Evolutionary conservation across 2,329 filamentous ascomycete species (phyloP).

Genomic region (Pseudocercospora musae): DNA sequence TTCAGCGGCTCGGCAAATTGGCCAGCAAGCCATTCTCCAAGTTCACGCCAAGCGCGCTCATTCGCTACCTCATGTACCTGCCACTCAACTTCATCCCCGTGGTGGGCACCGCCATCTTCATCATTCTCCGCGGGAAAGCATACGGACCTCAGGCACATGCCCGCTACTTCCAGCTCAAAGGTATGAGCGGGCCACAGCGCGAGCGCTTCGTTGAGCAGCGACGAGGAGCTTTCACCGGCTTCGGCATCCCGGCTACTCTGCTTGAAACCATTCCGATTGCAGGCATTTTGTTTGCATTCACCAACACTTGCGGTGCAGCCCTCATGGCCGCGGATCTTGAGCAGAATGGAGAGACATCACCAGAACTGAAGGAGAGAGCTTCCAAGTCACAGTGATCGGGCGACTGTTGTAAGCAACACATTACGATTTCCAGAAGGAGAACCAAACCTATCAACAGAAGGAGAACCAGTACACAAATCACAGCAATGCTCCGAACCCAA

Average conservation of each 20-base stretch:
- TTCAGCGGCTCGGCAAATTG: slow-evolving; percentile 57
- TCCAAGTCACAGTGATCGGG: slow-evolving; percentile 1
- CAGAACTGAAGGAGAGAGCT: slow-evolving; percentile 33
- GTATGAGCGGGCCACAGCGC: slow-evolving; percentile 65
- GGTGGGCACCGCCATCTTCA: slow-evolving; percentile 77
- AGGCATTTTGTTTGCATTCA: slow-evolving; percentile 83
- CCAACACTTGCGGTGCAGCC: slow-evolving; percentile 86
- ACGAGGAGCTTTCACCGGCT: slow-evolving; percentile 72
- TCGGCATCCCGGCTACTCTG: slow-evolving; percentile 75
- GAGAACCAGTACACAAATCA: neutral
- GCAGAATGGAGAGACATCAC: slow-evolving; percentile 31
- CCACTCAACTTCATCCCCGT: slow-evolving; percentile 92
- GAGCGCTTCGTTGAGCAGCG: slow-evolving; percentile 68
- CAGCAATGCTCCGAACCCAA: neutral
- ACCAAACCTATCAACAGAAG: neutral
- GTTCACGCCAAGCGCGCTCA: slow-evolving; percentile 56
- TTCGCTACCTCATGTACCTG: slow-evolving; percentile 79
- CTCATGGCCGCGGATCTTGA: slow-evolving; percentile 76
- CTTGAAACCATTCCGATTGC: slow-evolving; percentile 80
- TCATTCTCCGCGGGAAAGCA: slow-evolving; percentile 63
- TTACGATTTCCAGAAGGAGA: neutral
- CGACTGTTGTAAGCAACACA: too few species aligned
- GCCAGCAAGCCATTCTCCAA: slow-evolving; percentile 54
- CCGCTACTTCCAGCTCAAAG: slow-evolving; percentile 78
- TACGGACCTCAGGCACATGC: slow-evolving; percentile 54